Conservation (phyloP, 495 filamentous ascomycete genomes). For the Copromyces sp. region DNA sequence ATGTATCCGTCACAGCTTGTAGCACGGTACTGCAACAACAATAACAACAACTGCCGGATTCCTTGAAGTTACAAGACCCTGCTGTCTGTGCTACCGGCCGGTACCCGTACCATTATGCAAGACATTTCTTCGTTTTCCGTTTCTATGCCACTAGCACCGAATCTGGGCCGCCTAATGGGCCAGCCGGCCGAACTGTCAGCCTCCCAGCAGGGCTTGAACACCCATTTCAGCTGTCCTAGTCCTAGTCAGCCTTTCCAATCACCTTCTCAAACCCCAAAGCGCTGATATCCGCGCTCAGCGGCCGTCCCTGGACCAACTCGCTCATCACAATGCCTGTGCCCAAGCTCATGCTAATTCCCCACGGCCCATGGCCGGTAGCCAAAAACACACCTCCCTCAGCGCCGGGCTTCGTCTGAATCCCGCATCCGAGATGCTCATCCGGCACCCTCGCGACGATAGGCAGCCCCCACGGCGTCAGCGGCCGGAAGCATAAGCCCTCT, state of each 20-base stretch:
- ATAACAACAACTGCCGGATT: not conserved
- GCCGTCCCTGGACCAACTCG: constrained; percentile 47
- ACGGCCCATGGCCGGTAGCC: constrained; percentile 63
- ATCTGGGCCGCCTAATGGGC: not conserved
- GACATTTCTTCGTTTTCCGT: not conserved
- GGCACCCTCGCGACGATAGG: constrained; percentile 51
- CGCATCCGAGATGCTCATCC: constrained; percentile 42
- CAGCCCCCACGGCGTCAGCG: constrained; percentile 49
- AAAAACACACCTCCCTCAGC: constrained; percentile 57
- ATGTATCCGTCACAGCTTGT: not conserved
- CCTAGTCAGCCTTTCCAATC: not conserved
- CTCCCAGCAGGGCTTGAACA: not conserved
- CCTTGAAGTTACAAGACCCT: not conserved
- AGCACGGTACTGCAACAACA: not conserved
- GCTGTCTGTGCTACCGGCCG: not conserved
- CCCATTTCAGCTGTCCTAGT: not conserved
- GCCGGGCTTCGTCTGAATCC: constrained; percentile 28
- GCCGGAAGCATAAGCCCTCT: constrained; percentile 63
- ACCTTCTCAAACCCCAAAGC: constrained; percentile 6
- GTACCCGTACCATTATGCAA: not conserved
- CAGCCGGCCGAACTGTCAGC: not conserved
- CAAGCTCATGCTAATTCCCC: constrained; percentile 53
- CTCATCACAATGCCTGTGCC: constrained; percentile 59
- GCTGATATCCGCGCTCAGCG: constrained; percentile 39
- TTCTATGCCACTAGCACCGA: not conserved